Conservation (phyloP, 331 rosid genomes). For the Quercus lobata region DNA sequence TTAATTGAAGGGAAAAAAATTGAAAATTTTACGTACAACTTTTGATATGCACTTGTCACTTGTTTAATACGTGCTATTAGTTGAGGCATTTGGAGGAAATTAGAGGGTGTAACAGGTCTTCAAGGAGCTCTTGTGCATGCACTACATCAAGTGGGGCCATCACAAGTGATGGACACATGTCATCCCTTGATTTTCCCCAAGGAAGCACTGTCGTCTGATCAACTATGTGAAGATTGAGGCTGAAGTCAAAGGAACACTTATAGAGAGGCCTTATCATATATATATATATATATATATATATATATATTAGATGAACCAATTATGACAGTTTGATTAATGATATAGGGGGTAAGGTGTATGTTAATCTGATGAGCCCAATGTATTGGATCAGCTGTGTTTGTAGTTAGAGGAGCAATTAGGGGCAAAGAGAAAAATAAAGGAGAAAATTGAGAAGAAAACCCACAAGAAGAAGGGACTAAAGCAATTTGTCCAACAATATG, state of each 20-base stretch:
- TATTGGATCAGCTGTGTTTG: conserved; percentile 33
- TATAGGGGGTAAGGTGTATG: not conserved
- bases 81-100: conserved; percentile 69
- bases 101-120: conserved; percentile 43
- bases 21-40: not conserved
- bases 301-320: not conserved
- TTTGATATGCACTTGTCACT: not conserved
- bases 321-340: not conserved
- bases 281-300: conserved; percentile 17
- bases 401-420: conserved; percentile 45
- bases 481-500: conserved; percentile 38
- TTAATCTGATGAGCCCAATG: not conserved
- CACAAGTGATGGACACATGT: conserved; percentile 46
- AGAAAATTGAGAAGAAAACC: conserved; percentile 1
- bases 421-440: conserved; percentile 16
- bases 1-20: too few species aligned
- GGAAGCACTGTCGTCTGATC: conserved; percentile 80
- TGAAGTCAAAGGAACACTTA: conserved; percentile 59
- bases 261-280: conserved; percentile 56
- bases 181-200: conserved; percentile 50
- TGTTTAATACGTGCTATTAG: conserved; percentile 6
- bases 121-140: conserved; percentile 52
- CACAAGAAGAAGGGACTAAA: conserved; percentile 43
- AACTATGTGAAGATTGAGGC: conserved; percentile 53
- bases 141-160: conserved; percentile 52